Conservation (phyloP, 768 basidiomycete genomes). For the Collybiopsis luxurians region DNA sequence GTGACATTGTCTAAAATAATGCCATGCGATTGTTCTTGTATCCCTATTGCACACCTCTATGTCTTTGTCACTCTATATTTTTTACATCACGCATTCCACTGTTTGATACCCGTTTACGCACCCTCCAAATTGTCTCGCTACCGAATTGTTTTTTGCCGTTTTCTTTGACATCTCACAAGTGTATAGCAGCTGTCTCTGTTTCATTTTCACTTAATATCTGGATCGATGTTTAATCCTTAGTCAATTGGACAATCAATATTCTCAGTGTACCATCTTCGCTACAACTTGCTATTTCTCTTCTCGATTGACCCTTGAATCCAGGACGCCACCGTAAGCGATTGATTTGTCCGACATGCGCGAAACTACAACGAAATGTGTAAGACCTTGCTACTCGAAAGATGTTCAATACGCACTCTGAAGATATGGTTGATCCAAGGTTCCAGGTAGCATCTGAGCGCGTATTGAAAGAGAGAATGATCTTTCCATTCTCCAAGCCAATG, state of each 20-base stretch:
- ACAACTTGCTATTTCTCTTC: conserved; percentile 72
- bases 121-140: conserved; percentile 64
- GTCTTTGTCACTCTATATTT: conserved; percentile 34
- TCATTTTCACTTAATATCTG: conserved; percentile 35
- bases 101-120: conserved; percentile 73
- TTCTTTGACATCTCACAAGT: conserved; percentile 49
- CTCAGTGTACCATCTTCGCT: conserved; percentile 92
- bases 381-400: neutral
- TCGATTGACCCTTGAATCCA: conserved; percentile 8
- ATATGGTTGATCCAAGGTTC: conserved; percentile 42
- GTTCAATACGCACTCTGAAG: conserved; percentile 43
- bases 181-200: conserved; percentile 57
- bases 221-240: conserved; percentile 44
- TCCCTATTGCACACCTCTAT: conserved; percentile 65
- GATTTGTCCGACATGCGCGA: conserved; percentile 75
- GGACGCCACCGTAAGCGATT: conserved; percentile 83
- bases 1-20: conserved; percentile 77
- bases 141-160: conserved; percentile 38
- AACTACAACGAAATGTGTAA: conserved; percentile 35
- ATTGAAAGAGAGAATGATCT: conserved; percentile 61
- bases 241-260: conserved; percentile 60
- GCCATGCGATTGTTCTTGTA: conserved; percentile 63
- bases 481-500: conserved; percentile 82
- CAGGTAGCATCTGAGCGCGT: conserved; percentile 33
- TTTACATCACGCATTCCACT: conserved; percentile 54